phyloP scores from a whole-genome alignment of 306 rosid genomes.

The Cajanus cajan region DNA sequence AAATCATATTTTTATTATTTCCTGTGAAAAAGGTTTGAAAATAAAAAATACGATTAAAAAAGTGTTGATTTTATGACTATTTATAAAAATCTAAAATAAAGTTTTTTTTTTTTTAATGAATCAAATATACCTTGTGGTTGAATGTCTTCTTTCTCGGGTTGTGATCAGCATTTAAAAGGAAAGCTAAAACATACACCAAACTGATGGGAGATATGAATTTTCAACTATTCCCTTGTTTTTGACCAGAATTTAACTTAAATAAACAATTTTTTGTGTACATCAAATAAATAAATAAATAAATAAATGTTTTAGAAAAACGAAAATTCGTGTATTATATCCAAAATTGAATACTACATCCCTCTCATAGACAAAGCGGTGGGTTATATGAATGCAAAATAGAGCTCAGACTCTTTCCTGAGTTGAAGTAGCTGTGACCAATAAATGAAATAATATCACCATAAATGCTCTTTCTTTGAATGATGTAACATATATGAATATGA shows the following conservation, averaged over 20 bases:
- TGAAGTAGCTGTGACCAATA: background rate
- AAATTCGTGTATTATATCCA: background rate
- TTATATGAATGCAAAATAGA: background rate
- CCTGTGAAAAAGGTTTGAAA: background rate
- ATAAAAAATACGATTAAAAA: background rate
- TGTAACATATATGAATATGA: background rate
- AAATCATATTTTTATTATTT: background rate
- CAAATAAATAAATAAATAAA: too few species aligned
- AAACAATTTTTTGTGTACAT: too few species aligned
- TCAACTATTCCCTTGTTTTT: background rate
- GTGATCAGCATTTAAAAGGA: background rate
- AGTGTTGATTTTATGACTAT: background rate
- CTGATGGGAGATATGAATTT: background rate
- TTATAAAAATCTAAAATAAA: too few species aligned
- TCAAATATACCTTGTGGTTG: background rate
- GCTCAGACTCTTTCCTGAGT: background rate
- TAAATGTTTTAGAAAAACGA: background rate
- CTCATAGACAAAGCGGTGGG: background rate
- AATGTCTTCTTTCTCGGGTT: background rate
- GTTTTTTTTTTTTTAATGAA: background rate
- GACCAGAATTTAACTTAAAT: background rate
- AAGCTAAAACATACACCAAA: background rate
- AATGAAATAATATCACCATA: background rate
- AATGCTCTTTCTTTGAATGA: background rate
- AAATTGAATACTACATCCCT: background rate